These are phyloP conservation scores for Scenedesmus sp. DNA, from an alignment of 163 green algal species.

Conservation along the genomic window DNA sequence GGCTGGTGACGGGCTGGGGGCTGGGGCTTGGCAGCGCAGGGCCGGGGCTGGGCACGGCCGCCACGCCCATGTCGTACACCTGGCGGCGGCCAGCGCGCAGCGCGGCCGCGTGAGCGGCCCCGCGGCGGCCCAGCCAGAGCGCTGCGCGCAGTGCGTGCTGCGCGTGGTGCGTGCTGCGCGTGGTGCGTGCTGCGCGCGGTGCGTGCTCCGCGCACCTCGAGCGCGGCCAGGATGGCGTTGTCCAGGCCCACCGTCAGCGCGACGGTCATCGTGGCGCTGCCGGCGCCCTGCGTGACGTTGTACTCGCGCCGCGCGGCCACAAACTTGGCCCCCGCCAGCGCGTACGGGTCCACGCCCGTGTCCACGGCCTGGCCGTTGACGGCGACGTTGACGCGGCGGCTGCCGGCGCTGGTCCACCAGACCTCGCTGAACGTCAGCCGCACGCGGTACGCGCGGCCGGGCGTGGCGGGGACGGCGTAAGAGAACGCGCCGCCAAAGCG, in stretches of 20 bases:
- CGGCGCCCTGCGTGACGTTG: neutral
- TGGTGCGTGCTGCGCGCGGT: too few species aligned
- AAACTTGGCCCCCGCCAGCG: slow-evolving; percentile 5
- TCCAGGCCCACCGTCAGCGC: neutral
- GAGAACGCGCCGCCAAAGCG: slow-evolving; percentile 1
- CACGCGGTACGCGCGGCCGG: neutral
- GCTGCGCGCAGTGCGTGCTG: too few species aligned
- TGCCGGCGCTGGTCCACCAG: neutral
- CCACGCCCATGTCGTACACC: neutral
- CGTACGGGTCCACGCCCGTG: slow-evolving; percentile 1
- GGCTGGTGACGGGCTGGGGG: neutral
- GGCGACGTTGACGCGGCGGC: neutral
- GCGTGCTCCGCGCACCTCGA: too few species aligned
- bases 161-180: too few species aligned
- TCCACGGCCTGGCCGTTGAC: neutral
- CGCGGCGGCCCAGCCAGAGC: too few species aligned
- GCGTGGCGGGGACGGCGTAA: neutral
- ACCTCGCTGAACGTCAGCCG: slow-evolving; percentile 21
- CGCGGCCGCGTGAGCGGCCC: too few species aligned
- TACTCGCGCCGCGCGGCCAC: neutral
- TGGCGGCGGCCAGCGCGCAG: slow-evolving; percentile 1
- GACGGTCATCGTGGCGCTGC: neutral
- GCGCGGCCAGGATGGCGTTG: slow-evolving; percentile 2
- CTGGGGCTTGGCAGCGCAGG: neutral
- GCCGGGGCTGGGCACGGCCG: neutral